Conservation (phyloP, 2,329 filamentous ascomycete species). For the Fusarium sp. region DNA sequence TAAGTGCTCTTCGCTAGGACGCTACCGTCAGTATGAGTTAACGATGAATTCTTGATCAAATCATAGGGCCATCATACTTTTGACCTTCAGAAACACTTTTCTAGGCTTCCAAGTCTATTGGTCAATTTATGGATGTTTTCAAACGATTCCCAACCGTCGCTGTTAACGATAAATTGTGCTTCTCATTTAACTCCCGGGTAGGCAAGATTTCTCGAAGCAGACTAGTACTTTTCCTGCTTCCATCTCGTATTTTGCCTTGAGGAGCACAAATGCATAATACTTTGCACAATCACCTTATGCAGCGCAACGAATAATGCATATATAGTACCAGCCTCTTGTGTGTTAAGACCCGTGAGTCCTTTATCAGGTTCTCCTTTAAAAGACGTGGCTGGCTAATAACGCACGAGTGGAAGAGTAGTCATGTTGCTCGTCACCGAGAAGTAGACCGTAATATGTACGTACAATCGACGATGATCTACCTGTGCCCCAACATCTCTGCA, state of each 20-base stretch:
- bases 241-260: not conserved
- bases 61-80: too few relatives aligned
- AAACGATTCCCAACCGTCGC: not conserved
- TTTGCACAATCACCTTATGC: not conserved
- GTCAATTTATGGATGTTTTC: not conserved
- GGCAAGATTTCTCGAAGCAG: not conserved
- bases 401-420: not conserved
- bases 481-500: not conserved
- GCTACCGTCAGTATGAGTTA: too few relatives aligned
- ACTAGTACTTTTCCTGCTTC: not conserved
- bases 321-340: not conserved
- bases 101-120: not conserved
- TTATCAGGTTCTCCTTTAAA: not conserved
- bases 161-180: not conserved
- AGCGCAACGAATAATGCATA: not conserved
- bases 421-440: not conserved
- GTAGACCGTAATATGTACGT: not conserved
- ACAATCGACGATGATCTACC: not conserved
- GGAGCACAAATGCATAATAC: not conserved
- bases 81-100: not conserved
- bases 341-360: not conserved
- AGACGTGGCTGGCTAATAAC: not conserved
- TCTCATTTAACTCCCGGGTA: not conserved
- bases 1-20: too few relatives aligned
- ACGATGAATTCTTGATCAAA: too few relatives aligned